Base-by-base conservation (phyloP, 73 alveolate species). In the Durusdinium trenchii region DNA sequence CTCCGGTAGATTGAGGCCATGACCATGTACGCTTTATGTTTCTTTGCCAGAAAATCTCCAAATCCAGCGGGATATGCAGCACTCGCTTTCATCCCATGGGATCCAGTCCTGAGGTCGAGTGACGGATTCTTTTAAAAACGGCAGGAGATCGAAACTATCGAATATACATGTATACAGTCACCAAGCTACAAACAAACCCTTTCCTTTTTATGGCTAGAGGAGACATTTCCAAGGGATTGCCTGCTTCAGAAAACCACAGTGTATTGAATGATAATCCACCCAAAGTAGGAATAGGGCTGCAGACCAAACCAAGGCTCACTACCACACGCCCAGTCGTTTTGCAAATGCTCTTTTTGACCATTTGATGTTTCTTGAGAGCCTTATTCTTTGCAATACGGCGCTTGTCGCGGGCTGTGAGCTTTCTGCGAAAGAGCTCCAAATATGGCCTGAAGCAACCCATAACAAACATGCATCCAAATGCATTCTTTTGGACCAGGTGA, bases 261-360 rank as follows among this genome's bases (percentile, higher is more conserved):
- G n/a, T n/a, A n/a, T n/a, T n/a, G n/a, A n/a, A n/a, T n/a, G n/a
- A n/a, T n/a, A n/a, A n/a, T n/a, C n/a, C n/a, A n/a, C n/a, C n/a
- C n/a, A n/a, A n/a, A n/a, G n/a, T n/a, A n/a, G n/a, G n/a, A n/a
- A n/a, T n/a, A n/a, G n/a, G n/a, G n/a, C n/a, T n/a, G n/a, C n/a
- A n/a, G n/a, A n/a, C n/a, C n/a, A n/a, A n/a, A n/a, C n/a, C 86
- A 76, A 76, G 86, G 4, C 23, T 26, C 90, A 79, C 90, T 47
- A 28, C 47, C 28, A 46, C 69, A 2, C 28, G 7, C 7, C 90
- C 90, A 20, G 87, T 42, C 14, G 4, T 38, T 28, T 79, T 79
- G 47, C 35, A 4, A 20, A 79, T 47, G 16, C 69, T 79, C 26
- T 79, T 79, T 6, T 28, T 9, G 32, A 79, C 90, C 90, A 79